Conservation (phyloP, 176 grass and related monocot genomes). For the Aegilops bicornis region DNA sequence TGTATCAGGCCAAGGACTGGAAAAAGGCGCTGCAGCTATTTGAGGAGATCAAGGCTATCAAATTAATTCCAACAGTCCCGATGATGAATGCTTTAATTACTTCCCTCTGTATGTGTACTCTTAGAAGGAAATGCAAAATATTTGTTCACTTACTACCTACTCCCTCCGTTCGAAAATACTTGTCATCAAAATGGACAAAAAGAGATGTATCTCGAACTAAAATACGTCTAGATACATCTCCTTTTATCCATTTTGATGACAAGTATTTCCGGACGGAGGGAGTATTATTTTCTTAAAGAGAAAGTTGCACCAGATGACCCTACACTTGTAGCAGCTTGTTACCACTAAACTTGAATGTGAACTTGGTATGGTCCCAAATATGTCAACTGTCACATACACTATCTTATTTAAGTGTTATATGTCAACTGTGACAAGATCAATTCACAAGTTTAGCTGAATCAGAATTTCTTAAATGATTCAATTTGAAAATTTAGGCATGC, state of each 20-base stretch:
- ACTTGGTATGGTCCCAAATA: neutral
- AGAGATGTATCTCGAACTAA: too few relatives aligned
- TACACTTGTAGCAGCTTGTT: neutral
- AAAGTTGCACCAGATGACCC: conserved; percentile 7
- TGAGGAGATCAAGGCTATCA: conserved; percentile 78
- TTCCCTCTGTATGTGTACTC: conserved; percentile 65
- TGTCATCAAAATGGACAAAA: too few relatives aligned
- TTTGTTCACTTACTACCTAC: neutral
- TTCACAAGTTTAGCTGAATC: conserved; percentile 12
- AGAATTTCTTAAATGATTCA: neutral
- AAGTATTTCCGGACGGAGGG: too few relatives aligned
- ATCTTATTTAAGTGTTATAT: conserved; percentile 4
- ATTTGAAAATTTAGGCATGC: conserved; percentile 7
- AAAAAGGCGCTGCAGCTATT: conserved; percentile 80
- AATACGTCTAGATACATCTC: too few relatives aligned
- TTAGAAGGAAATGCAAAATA: conserved; percentile 6
- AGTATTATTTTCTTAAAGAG: conserved; percentile 23
- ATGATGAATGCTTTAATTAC: conserved; percentile 96
- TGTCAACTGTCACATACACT: neutral
- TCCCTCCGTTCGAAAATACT: too few relatives aligned
- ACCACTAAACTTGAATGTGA: neutral
- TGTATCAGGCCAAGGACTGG: conserved; percentile 85
- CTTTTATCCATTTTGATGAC: too few relatives aligned
- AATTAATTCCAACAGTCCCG: conserved; percentile 75
- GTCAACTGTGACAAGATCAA: neutral